Evolutionary conservation across 1,284 basidiomycete species (phyloP).

Genomic region (Cutaneotrichosporon mucoides): DNA sequence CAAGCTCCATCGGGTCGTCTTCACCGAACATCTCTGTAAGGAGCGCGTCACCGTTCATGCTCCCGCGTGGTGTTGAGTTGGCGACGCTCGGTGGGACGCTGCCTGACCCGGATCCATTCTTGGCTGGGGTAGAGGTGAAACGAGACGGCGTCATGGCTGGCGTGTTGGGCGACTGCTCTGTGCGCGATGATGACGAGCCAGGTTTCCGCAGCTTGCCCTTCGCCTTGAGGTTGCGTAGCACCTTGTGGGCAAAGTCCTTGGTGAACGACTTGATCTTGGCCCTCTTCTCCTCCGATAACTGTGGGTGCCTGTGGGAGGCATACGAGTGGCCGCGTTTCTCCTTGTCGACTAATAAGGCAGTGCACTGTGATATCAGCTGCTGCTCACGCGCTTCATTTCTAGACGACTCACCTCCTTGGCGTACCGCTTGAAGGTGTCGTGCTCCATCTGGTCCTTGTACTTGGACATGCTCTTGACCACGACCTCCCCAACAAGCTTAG

Average conservation of each 20-base stretch:
- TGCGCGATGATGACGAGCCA: not conserved
- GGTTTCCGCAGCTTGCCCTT: constrained; percentile 36
- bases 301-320: constrained; percentile 63
- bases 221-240: constrained; percentile 43
- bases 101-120: not conserved
- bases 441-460: constrained; percentile 72
- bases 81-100: not conserved
- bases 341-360: constrained; percentile 77
- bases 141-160: constrained; percentile 3
- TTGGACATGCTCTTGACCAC: constrained; percentile 92
- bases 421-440: constrained; percentile 87
- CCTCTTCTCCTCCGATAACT: constrained; percentile 78
- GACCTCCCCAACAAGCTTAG: constrained; percentile 78
- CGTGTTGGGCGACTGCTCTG: constrained; percentile 3
- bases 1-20: constrained; percentile 13
- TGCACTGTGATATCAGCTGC: constrained; percentile 54
- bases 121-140: constrained; percentile 2
- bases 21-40: constrained; percentile 23
- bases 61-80: not conserved
- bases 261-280: constrained; percentile 89
- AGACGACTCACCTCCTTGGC: constrained; percentile 76
- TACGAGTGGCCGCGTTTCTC: constrained; percentile 87
- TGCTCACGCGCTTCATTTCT: too few species aligned
- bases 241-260: constrained; percentile 67
- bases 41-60: constrained; percentile 7